Base-by-base conservation (phyloP, 306 rosid genomes). In the Rosa rugosa region DNA sequence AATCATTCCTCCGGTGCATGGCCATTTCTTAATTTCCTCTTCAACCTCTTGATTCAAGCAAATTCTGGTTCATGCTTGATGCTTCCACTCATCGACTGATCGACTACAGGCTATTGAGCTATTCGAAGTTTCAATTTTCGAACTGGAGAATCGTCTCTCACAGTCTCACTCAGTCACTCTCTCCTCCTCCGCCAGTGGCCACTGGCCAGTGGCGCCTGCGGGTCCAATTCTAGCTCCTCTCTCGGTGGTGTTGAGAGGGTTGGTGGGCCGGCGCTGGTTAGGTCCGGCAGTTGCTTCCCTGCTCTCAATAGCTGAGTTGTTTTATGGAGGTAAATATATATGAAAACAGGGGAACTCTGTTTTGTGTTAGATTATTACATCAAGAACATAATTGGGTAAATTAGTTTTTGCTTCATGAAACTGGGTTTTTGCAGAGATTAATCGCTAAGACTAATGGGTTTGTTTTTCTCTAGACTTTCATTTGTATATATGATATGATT, bases 221-320 rank as follows among this genome's bases (percentile, higher is more conserved):
- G 95, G 2, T 82, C 97, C 1, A 90, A 82, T 51, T 94, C 98
- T 0, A 81, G 72, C 46, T 63, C 66, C 0, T 56, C 75, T 8
- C 80, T 90, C 5, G 77, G 77, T 0, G 38, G 12, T 0, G 80
- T 79, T n/a, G 62, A 80, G 23, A 11, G 57, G 13, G 82, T 81
- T 68, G 77, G 38, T 0, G 16, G 59, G 20, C 34, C 88, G 0
- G 22, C 85, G 18, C 84, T 90, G 71, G 20, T 82, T 44, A 86
- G 97, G 20, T 87, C 93, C 12, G 97, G 83, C 38, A 92, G 95
- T 27, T 92, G 97, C 85, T 89, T 92, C 85, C 75, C 97, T 4
- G 82, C 91, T 18, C 85, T 92, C 47, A 75, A 89, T 31, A 79
- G 93, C 46, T 92, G 81, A 88, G 17, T 9, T 45, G 62, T 8